These are phyloP conservation scores for Ilex asprella DNA, from an alignment of 257 asterid species.

Conservation along the genomic window DNA sequence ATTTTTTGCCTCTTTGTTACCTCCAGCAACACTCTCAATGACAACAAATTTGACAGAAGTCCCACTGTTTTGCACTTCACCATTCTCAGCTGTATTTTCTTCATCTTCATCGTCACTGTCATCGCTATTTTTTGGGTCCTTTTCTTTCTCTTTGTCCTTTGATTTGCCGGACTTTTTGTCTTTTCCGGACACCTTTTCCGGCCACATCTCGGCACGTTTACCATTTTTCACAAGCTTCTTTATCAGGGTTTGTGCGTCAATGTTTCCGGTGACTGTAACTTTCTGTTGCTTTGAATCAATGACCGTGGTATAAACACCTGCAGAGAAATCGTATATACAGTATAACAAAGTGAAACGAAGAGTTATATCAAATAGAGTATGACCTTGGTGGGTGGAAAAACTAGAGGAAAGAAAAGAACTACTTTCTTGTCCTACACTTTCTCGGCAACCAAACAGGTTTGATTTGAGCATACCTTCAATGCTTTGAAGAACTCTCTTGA, in stretches of 20 bases:
- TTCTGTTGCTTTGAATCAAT: constrained; percentile 59
- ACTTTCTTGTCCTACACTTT: no score
- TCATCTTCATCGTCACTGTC: neutral
- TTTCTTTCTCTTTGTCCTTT: constrained; percentile 13
- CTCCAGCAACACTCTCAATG: neutral
- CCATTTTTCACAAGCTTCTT: constrained; percentile 44
- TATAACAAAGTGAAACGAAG: no score
- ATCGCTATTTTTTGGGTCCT: constrained; percentile 12
- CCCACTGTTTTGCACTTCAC: constrained; percentile 4
- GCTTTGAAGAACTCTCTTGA: constrained; percentile 46
- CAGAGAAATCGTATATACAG: neutral
- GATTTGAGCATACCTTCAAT: constrained; percentile 29
- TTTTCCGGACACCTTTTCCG: constrained; percentile 17
- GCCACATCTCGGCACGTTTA: constrained; percentile 57
- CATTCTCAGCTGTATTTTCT: neutral
- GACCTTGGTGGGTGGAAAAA: no score
- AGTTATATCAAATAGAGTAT: no score
- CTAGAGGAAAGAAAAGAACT: neutral
- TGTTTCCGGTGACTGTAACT: constrained; percentile 50
- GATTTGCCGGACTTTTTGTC: neutral
- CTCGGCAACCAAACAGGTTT: no score
- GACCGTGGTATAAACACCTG: constrained; percentile 50
- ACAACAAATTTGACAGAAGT: constrained; percentile 5
- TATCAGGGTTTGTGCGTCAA: constrained; percentile 30
- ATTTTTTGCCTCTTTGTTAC: neutral